Conservation (phyloP, 192 early-diverging fungal species). For the Gamsiella multidivaricata region DNA sequence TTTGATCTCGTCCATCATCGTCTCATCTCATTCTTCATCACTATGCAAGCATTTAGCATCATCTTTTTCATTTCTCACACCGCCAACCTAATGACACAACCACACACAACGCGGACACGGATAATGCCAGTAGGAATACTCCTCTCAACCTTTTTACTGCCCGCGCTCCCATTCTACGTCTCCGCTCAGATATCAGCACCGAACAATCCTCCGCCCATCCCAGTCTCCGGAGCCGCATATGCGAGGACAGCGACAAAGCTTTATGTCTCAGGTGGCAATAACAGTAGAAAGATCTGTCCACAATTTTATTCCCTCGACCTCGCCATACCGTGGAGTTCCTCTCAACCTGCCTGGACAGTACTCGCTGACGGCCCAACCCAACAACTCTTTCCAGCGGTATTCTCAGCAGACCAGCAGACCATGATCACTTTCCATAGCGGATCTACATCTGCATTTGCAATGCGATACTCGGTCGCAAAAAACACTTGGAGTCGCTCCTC, state of each 20-base stretch:
- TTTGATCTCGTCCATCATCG: no score
- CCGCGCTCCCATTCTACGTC: no score
- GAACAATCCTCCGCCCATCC: no score
- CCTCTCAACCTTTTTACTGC: no score
- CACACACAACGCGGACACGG: no score
- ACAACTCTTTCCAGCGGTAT: constrained; percentile 11
- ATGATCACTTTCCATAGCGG: constrained; percentile 25
- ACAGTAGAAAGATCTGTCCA: not conserved
- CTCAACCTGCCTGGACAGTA: constrained; percentile 19
- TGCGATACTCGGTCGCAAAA: constrained; percentile 10
- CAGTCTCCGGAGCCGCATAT: not conserved
- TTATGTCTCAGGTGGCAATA: constrained; percentile 12
- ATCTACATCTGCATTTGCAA: constrained; percentile 23
- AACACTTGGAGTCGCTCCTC: constrained; percentile 8
- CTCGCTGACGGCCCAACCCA: constrained; percentile 13
- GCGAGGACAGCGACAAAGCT: constrained; percentile 20
- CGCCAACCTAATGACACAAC: no score
- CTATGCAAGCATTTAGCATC: no score
- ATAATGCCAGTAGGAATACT: no score
- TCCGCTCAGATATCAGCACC: no score
- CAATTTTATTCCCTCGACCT: constrained; percentile 40
- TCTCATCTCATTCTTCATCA: no score
- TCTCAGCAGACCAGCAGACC: constrained; percentile 21
- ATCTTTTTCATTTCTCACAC: no score
- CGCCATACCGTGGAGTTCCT: constrained; percentile 16